Conservation (phyloP, 805 yeast genomes). For the Metschnikowia shivogae region DNA sequence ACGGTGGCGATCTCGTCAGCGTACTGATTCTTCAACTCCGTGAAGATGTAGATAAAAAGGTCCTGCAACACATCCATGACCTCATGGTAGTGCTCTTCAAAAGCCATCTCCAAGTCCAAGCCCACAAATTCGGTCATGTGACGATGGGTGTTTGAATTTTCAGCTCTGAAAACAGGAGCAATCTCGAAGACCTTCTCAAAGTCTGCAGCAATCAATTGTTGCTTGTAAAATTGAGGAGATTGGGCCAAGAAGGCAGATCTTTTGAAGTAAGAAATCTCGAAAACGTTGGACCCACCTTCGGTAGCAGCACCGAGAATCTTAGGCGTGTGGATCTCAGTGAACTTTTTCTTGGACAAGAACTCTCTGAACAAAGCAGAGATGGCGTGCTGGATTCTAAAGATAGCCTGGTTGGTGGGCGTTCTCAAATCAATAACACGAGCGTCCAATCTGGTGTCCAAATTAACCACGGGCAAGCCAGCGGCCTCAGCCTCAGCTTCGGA, state of each 20-base stretch:
- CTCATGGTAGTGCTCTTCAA: slow-evolving; percentile 98
- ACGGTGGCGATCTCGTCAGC: slow-evolving; percentile 82
- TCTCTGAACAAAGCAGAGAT: slow-evolving; percentile 87
- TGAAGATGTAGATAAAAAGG: slow-evolving; percentile 83
- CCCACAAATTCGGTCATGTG: slow-evolving; percentile 99
- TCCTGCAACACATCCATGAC: slow-evolving; percentile 60
- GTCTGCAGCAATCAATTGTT: slow-evolving; percentile 96
- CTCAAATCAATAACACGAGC: slow-evolving; percentile 94
- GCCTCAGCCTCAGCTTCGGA: slow-evolving; percentile 93
- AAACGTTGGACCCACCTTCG: slow-evolving; percentile 97
- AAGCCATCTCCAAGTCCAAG: slow-evolving; percentile 95
- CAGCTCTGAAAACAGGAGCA: slow-evolving; percentile 98
- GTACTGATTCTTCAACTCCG: slow-evolving; percentile 75
- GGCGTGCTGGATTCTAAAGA: slow-evolving; percentile 89
- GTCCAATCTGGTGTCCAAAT: slow-evolving; percentile 93
- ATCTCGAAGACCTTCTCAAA: slow-evolving; percentile 94
- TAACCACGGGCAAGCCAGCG: slow-evolving; percentile 86
- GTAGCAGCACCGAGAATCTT: slow-evolving; percentile 92
- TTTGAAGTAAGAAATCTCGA: slow-evolving; percentile 90
- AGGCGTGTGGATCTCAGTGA: slow-evolving; percentile 94
- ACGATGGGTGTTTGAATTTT: slow-evolving; percentile 97
- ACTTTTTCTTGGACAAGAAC: slow-evolving; percentile 61
- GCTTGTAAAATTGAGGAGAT: slow-evolving; percentile 97
- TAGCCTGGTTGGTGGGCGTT: slow-evolving; percentile 96
- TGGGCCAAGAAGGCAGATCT: slow-evolving; percentile 92